phyloP scores from a whole-genome alignment of 768 basidiomycete genomes.

The Russula earlei region DNA sequence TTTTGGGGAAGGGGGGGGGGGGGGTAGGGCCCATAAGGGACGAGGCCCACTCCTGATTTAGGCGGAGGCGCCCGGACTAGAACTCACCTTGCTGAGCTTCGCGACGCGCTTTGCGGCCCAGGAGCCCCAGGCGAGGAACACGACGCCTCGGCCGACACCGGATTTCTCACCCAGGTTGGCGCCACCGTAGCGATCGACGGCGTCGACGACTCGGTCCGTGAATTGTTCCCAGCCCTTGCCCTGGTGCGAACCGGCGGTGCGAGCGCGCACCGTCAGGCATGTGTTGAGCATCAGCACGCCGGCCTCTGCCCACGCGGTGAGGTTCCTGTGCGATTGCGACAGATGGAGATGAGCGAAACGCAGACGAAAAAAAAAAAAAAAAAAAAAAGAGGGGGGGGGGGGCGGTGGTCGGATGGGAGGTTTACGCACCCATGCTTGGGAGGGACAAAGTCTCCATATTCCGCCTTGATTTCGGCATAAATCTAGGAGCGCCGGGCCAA shows the following conservation, averaged over 20 bases:
- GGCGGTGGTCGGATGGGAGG: background rate
- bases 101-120: constrained; percentile 79
- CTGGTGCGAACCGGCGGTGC: constrained; percentile 69
- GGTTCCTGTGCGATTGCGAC: constrained; percentile 42
- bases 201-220: constrained; percentile 72
- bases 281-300: constrained; percentile 91
- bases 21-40: too few relatives aligned
- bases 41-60: background rate
- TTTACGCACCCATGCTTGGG: constrained; percentile 74
- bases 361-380: background rate
- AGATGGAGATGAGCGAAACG: background rate
- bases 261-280: constrained; percentile 78
- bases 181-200: constrained; percentile 69
- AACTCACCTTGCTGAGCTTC: constrained; percentile 56
- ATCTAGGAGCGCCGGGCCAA: constrained; percentile 40
- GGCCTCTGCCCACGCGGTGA: constrained; percentile 70
- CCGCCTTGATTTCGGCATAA: constrained; percentile 75
- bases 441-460: constrained; percentile 68
- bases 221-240: constrained; percentile 88
- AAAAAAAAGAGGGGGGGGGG: background rate
- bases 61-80: too few relatives aligned
- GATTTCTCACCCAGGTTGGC: constrained; percentile 44
- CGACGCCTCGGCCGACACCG: constrained; percentile 63
- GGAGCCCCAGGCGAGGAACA: constrained; percentile 87
- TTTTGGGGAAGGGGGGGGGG: too few relatives aligned